Base-by-base conservation (phyloP, 352 stramenopile species). In the Phytophthora pisi region DNA sequence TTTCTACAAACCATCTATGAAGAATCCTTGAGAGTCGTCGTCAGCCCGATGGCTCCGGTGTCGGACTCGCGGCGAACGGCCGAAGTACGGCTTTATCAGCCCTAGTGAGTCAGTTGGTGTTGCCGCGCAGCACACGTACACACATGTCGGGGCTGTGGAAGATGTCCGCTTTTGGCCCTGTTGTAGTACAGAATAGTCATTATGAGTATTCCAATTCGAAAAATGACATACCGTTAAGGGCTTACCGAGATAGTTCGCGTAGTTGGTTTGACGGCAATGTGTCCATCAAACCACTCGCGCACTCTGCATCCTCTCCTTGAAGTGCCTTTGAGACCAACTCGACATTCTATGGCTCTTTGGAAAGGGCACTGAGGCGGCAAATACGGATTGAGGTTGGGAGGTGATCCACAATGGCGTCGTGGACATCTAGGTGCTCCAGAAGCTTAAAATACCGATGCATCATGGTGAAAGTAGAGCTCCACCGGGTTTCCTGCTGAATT, bases 71-170 rank as follows among this genome's bases (percentile, higher is more conserved):
- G 34, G 11, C 26, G 9, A 53, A 65, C 2, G 34, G 36, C 9
- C 26, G 23, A 23, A 65, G 49, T 2, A 28, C 49, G n/a, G 58
- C 36, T 15, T 58, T 58, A 36, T 58, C 49, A 2, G 42, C 36
- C 38, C 24, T 38, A 18, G 20, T 65, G 2, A 47, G 10, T 5
- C 57, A 30, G 31, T 23, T 56, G 8, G 45, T 30, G 8, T 56
- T 49, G 10, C 18, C 45, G 1, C 20, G 45, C 3, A 64, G 11
- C 10, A 64, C 57, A 18, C 46, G 31, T n/a, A 43, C 45, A 16
- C 36, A 65, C 47, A 58, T 46, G 36, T 65, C 47, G 1, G 49
- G 24, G 50, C 49, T 58, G 36, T 58, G 58, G 15, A 58, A 34
- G 16, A 65, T 65, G 16, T 65, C 58, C 31, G 58, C 24, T 53